Conservation (phyloP, 495 filamentous ascomycete genomes). For the Hyphodiscus hymeniophilus region DNA sequence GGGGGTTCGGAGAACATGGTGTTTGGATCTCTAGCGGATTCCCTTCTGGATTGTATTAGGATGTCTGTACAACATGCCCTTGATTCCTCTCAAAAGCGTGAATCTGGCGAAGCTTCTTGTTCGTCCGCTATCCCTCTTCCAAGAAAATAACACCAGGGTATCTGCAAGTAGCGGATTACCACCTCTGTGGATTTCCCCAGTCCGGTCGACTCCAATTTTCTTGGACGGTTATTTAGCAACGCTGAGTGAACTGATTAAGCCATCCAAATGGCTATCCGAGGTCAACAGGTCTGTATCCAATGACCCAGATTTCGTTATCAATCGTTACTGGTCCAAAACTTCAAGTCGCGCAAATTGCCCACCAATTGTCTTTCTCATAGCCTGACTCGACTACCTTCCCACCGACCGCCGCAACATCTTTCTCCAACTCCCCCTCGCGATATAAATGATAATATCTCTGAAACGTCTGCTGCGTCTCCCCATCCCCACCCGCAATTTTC, state of each 20-base stretch:
- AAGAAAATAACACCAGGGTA: too few relatives aligned
- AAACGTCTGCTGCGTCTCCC: slow-evolving; percentile 37
- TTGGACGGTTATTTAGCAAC: slow-evolving; percentile 1
- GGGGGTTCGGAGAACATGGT: slow-evolving; percentile 7
- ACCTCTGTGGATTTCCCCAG: too few relatives aligned
- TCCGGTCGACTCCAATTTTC: too few relatives aligned
- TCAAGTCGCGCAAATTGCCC: slow-evolving; percentile 49
- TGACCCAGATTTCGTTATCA: too few relatives aligned
- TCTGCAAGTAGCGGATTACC: too few relatives aligned
- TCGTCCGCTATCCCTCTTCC: not conserved
- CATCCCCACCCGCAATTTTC: slow-evolving; percentile 24
- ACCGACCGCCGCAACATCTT: slow-evolving; percentile 66
- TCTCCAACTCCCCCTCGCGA: slow-evolving; percentile 75
- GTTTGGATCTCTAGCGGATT: slow-evolving; percentile 2
- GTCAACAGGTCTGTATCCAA: not conserved
- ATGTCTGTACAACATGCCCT: slow-evolving; percentile 5
- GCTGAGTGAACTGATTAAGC: not conserved
- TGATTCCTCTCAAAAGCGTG: not conserved
- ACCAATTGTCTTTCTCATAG: slow-evolving; percentile 99
- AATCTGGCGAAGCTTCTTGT: not conserved
- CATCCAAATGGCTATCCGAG: not conserved
- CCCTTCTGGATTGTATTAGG: slow-evolving; percentile 18
- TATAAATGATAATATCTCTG: slow-evolving; percentile 96
- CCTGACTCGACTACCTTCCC: slow-evolving; percentile 71
- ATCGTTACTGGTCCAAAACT: too few relatives aligned